A percentile compares a stretch with the other conserved stretches of the same genome.
phyloP scores from a whole-genome alignment of 176 grass and related monocot species.

The Phyllostachys edulis region DNA sequence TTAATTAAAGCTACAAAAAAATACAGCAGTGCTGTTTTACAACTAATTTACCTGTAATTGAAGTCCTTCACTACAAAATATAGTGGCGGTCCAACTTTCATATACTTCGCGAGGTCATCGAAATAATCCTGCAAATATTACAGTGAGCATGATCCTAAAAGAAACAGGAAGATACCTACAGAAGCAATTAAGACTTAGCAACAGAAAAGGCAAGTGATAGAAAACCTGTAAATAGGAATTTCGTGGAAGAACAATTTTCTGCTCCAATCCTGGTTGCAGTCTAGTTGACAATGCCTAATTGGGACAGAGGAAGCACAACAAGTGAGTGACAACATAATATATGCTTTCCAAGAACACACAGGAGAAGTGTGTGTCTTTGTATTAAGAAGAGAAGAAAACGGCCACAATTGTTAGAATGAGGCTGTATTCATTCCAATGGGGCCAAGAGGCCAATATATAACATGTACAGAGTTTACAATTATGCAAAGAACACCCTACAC shows the following conservation, averaged over 20 bases:
- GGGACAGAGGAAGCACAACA: constrained; percentile 7
- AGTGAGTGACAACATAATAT: constrained; percentile 18
- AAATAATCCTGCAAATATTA: constrained; percentile 73
- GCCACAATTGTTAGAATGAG: background rate
- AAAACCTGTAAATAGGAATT: constrained; percentile 96
- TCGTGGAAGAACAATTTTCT: constrained; percentile 80
- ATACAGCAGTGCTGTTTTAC: background rate
- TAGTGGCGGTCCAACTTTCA: constrained; percentile 91
- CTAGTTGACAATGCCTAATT: constrained; percentile 74
- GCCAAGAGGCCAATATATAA: no score
- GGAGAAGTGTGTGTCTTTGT: background rate
- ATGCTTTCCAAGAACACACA: background rate
- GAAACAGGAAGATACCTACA: constrained; percentile 4
- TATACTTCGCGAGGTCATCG: constrained; percentile 78
- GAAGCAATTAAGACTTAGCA: background rate
- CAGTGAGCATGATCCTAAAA: constrained; percentile 19
- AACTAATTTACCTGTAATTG: constrained; percentile 80
- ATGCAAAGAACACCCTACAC: no score
- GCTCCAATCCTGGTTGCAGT: constrained; percentile 93
- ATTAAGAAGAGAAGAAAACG: constrained; percentile 15
- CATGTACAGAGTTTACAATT: no score
- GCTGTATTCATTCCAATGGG: no score
- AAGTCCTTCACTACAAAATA: constrained; percentile 98
- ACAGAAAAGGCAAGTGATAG: constrained; percentile 12
- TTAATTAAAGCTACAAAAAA: constrained; percentile 2